phyloP scores from a whole-genome alignment of 352 stramenopile genomes.

The Thraustochytrium striatum region DNA sequence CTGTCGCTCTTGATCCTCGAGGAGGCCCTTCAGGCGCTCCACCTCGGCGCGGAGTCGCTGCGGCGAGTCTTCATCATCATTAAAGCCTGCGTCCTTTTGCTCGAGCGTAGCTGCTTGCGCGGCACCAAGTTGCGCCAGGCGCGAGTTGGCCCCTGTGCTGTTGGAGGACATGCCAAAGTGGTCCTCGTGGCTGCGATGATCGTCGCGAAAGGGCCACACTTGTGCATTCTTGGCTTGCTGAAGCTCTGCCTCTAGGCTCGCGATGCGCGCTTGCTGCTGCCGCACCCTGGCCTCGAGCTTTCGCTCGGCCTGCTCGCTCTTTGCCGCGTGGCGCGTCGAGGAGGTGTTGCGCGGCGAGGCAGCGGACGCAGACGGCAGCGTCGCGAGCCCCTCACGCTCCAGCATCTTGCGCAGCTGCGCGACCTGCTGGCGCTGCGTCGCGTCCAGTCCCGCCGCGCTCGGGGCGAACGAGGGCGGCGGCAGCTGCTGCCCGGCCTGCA shows the following conservation, averaged over 20 bases:
- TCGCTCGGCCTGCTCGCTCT: neutral
- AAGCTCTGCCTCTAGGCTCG: slow-evolving; percentile 15
- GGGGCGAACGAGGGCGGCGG: slow-evolving; percentile 1
- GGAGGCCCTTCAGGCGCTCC: neutral
- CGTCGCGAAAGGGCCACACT: slow-evolving; percentile 36
- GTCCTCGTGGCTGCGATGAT: slow-evolving; percentile 19
- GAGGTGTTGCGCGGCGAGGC: too few species aligned
- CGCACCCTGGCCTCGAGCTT: slow-evolving; percentile 8
- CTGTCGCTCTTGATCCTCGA: slow-evolving; percentile 18
- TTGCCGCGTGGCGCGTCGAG: neutral
- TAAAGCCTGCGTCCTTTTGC: too few species aligned
- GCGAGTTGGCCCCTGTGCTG: neutral
- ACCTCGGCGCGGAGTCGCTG: slow-evolving; percentile 6
- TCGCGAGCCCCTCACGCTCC: neutral
- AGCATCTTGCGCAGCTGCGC: neutral
- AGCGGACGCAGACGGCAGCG: too few species aligned
- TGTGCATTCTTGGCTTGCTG: neutral
- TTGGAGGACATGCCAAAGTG: slow-evolving; percentile 37
- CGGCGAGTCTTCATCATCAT: too few species aligned
- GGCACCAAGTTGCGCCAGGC: neutral
- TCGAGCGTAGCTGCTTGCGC: neutral
- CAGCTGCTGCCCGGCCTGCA: slow-evolving; percentile 9
- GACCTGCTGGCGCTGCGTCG: neutral
- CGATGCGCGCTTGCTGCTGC: too few species aligned
- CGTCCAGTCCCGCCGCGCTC: neutral